phyloP scores from a whole-genome alignment of 257 asterid genomes.

The Plantago ovata region DNA sequence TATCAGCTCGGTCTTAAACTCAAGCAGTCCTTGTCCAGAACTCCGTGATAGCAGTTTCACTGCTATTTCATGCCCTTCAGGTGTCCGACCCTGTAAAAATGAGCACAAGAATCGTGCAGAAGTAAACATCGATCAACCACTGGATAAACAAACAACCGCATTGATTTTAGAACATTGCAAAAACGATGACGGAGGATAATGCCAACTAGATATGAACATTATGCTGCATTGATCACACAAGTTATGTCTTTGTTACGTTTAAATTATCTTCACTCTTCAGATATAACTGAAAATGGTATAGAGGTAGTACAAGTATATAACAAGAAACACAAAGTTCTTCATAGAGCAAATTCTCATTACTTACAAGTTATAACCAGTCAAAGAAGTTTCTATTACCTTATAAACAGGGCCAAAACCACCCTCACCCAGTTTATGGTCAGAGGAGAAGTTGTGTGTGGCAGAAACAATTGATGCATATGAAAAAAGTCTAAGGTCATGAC shows the following conservation, averaged over 20 bases:
- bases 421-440: slow-evolving; percentile 42
- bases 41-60: slow-evolving; percentile 50
- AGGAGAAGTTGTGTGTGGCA: slow-evolving; percentile 51
- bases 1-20: slow-evolving; percentile 56
- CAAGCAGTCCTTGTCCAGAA: slow-evolving; percentile 57
- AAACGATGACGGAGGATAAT: too few species aligned
- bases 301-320: neutral
- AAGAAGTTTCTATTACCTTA: slow-evolving; percentile 25
- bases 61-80: slow-evolving; percentile 53
- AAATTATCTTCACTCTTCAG: too few species aligned
- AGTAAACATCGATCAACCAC: neutral
- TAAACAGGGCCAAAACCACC: slow-evolving; percentile 73
- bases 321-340: neutral
- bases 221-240: too few species aligned
- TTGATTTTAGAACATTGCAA: too few species aligned
- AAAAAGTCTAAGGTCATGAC: slow-evolving; percentile 38
- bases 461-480: slow-evolving; percentile 36
- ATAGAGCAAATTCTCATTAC: neutral
- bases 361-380: neutral
- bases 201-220: too few species aligned
- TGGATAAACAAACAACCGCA: neutral
- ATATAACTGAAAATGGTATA: neutral
- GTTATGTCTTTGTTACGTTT: too few species aligned
- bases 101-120: neutral
- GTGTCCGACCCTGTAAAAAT: slow-evolving; percentile 38